Conservation (phyloP, 2,329 filamentous ascomycete species). For the Trichoderma hamatum region DNA sequence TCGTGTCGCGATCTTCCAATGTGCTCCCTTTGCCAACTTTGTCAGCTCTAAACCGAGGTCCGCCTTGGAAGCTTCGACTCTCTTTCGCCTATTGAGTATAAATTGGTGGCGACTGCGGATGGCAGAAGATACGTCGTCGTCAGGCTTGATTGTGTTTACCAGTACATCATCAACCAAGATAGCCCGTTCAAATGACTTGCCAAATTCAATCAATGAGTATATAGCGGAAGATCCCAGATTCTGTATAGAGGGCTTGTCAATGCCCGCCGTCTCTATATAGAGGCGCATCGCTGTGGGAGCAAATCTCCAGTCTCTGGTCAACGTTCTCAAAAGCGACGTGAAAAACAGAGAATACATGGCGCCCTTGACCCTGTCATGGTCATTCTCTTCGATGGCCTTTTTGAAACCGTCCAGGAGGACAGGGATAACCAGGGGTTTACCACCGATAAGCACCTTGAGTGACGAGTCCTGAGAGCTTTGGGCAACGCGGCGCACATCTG, state of each 20-base stretch:
- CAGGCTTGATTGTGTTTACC: conserved; percentile 71
- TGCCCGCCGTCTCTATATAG: conserved; percentile 85
- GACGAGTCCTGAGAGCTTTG: conserved; percentile 92
- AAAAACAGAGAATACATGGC: conserved; percentile 89
- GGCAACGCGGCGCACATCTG: conserved; percentile 91
- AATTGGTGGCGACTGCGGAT: conserved; percentile 67
- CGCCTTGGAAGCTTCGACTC: conserved; percentile 83
- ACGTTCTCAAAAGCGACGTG: conserved; percentile 83
- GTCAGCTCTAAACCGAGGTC: conserved; percentile 80
- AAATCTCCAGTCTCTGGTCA: conserved; percentile 91
- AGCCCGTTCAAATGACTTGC: conserved; percentile 83
- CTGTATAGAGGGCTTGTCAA: conserved; percentile 94
- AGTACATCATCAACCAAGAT: conserved; percentile 75
- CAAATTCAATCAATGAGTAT: conserved; percentile 89
- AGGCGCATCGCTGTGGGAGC: conserved; percentile 86
- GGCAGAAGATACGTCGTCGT: conserved; percentile 61
- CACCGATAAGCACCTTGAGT: conserved; percentile 85
- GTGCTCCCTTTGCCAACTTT: conserved; percentile 73
- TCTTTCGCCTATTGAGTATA: conserved; percentile 72
- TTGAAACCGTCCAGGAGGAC: conserved; percentile 79
- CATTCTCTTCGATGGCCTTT: conserved; percentile 74
- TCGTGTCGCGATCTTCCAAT: conserved; percentile 94
- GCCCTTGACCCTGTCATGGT: conserved; percentile 92
- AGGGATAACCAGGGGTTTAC: conserved; percentile 85
- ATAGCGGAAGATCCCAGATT: conserved; percentile 79